Evolutionary conservation across 371 early-diverging fungal species (phyloP), one percentile per base, ranked within the genome.

Genomic region (Globomyces sp.): DNA sequence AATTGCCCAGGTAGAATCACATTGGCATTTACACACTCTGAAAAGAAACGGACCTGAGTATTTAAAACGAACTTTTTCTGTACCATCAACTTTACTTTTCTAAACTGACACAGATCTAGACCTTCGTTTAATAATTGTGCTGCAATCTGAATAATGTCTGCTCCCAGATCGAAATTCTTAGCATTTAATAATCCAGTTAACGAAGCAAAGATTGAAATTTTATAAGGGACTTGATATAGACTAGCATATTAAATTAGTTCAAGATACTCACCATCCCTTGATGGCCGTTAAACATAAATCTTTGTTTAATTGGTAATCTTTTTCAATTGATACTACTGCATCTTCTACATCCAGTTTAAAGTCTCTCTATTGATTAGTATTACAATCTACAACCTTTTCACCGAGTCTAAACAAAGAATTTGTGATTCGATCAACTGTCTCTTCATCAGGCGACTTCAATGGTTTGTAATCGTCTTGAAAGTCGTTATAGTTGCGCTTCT

Each of bases 151-250:
- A 92, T 80, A 9, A 87, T 72, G 24, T 84, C 83, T 4, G 65
- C 77, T 41, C 82, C 88, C 0, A 80, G 80, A 39, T 81, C 82
- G 60, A 66, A 69, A 63, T 81, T 82, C 63, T 79, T 77, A 9
- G 82, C 81, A 62, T 92, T 92, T 34, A 93, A 70, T 43, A 93
- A 66, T 24, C 90, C 92, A n/a, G 84, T 78, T 40, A 93, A 74
- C 34, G 90, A 85, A 60, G 87, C 88, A 68, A 89, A 93, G 43
- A 90, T 81, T 24, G 88, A 81, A n/a, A 85, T 86, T 68, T 92
- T 93, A 70, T 86, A 83, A 2, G 94, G 91, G 34, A 93, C 73
- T 69, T 92, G 90, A 40, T 83, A 71, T 2, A 91, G 13, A 39
- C 55, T 24, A 24, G 24, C 24, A 24, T 24, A 24, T 24, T 24